Conservation (phyloP, 768 basidiomycete species). For the Tremella yokohamensis region DNA sequence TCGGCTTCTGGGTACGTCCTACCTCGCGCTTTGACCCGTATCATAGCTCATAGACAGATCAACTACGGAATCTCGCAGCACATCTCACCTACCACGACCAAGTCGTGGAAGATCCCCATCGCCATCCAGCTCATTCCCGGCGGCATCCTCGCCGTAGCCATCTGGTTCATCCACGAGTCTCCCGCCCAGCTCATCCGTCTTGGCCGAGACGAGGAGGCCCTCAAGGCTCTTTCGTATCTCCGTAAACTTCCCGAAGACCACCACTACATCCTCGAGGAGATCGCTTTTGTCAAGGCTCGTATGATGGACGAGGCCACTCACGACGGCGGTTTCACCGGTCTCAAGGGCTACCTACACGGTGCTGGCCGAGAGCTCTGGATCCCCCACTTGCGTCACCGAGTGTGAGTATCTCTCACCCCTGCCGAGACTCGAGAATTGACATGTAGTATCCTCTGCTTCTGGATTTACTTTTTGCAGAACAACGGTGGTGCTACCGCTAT, state of each 20-base stretch:
- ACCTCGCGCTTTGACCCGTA: slow-evolving; percentile 16
- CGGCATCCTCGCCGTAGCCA: slow-evolving; percentile 55
- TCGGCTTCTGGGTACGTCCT: slow-evolving; percentile 51
- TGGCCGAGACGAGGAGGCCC: slow-evolving; percentile 39
- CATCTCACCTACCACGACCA: slow-evolving; percentile 10
- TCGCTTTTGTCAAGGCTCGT: slow-evolving; percentile 17
- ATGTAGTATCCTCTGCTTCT: slow-evolving; percentile 11
- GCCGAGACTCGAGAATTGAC: no score
- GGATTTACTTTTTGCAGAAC: slow-evolving; percentile 33
- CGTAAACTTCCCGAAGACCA: slow-evolving; percentile 46
- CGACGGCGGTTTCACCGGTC: slow-evolving; percentile 18
- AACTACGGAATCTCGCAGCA: slow-evolving; percentile 26
- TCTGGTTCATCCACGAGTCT: slow-evolving; percentile 50
- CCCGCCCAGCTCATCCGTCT: slow-evolving; percentile 33
- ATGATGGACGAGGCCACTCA: slow-evolving; percentile 29
- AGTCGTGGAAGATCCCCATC: slow-evolving; percentile 48
- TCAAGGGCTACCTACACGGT: slow-evolving; percentile 27
- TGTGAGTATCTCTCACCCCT: slow-evolving; percentile 3
- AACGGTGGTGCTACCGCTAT: slow-evolving; percentile 55
- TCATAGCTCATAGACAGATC: slow-evolving; percentile 7
- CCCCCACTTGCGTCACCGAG: slow-evolving; percentile 31
- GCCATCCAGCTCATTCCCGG: slow-evolving; percentile 61
- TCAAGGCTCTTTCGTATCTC: slow-evolving; percentile 44
- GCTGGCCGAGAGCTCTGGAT: slow-evolving; percentile 23
- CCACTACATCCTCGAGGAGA: slow-evolving; percentile 37